Conservation (phyloP, 345 rosid species). For the Hibiscus mutabilis region DNA sequence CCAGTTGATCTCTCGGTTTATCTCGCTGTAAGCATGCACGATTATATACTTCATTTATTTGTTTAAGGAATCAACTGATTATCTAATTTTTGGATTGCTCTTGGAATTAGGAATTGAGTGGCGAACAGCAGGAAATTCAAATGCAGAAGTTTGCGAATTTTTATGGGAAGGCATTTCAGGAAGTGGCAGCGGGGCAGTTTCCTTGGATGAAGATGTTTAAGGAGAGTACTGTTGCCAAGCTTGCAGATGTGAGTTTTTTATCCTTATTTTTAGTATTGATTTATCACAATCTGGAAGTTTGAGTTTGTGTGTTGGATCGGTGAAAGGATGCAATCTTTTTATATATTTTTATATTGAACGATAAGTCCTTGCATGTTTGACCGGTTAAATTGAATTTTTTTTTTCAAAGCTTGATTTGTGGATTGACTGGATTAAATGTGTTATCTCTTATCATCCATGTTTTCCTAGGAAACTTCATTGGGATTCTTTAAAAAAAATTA, state of each 20-base stretch:
- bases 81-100: not conserved
- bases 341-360: not conserved
- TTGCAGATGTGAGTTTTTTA: slow-evolving; percentile 40
- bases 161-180: slow-evolving; percentile 56
- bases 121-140: slow-evolving; percentile 50
- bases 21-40: slow-evolving; percentile 43
- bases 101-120: slow-evolving; percentile 37
- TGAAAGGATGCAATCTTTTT: too few species aligned
- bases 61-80: not conserved
- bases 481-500: not conserved
- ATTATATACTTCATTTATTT: slow-evolving; percentile 9
- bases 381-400: not conserved
- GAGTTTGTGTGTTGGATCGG: not conserved
- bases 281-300: not conserved
- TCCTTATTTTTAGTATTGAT: not conserved
- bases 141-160: slow-evolving; percentile 67
- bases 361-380: slow-evolving; percentile 1
- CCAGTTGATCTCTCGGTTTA: slow-evolving; percentile 45
- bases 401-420: not conserved
- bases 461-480: slow-evolving; percentile 1
- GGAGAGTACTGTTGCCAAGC: slow-evolving; percentile 47
- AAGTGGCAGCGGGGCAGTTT: slow-evolving; percentile 47
- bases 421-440: not conserved
- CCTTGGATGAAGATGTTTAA: slow-evolving; percentile 61
- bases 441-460: not conserved